Base-by-base conservation (phyloP, 2,329 filamentous ascomycete genomes). In the Thelonectria olida region DNA sequence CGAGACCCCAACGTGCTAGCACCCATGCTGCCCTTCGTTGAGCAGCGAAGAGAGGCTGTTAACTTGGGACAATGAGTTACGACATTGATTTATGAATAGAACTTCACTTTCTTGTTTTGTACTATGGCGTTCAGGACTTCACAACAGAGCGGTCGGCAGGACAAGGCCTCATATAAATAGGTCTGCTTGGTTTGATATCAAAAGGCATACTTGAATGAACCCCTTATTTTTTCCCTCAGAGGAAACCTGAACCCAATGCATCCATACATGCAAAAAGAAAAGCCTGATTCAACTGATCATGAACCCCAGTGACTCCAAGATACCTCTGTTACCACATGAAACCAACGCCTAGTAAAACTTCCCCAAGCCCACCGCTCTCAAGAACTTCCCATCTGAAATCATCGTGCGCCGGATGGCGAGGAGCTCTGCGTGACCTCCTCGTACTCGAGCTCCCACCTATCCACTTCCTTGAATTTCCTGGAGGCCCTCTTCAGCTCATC, bases 1-100 rank as follows among this genome's bases (percentile, higher is more conserved):
- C 84, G 93, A 69, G 93, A 97, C 76, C 86, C 93, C 2, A 96
- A 96, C 72, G 83, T 88, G 55, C 80, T 97, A 41, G 87, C 88
- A 13, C 85, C 89, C 25, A 73, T 93, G 41, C 76, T 97, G 47
- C 89, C 88, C 3, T 79, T 92, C 5, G 86, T 93, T n/a, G 88
- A 92, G 57, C 87, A 88, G 56, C 84, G 75, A 25, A 78, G 89
- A 61, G 92, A 97, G 45, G 69, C 71, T 22, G 62, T 77, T 8
- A 72, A 65, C 42, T 59, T 74, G 47, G 45, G 38, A 13, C 41
- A 53, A 22, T 61, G 42, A 58, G 41, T 13, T 31, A 10, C 17
- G 22, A 47, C 5, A 23, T 28, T 13, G 15, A 34, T 15, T 15
- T 34, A 34, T n/a, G n/a, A n/a, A n/a, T n/a, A n/a, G n/a, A n/a